Conservation (phyloP, 306 rosid species). For the Cucurbita argyrosperma region DNA sequence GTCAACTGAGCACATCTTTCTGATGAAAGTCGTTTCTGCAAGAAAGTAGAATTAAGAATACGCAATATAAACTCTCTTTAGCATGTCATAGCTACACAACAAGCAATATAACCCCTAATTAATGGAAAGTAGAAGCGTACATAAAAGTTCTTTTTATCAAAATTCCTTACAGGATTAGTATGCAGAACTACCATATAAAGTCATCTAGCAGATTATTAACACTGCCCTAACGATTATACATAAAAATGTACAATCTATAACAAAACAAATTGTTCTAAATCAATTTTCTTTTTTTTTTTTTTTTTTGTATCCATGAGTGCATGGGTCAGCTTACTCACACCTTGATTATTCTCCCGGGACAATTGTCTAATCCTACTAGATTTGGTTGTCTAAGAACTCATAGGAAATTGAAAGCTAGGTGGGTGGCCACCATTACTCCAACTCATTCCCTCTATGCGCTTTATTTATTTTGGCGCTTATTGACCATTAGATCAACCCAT, state of each 20-base stretch:
- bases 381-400: background rate
- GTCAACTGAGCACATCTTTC: constrained; percentile 84
- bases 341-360: background rate
- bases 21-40: constrained; percentile 67
- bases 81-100: background rate
- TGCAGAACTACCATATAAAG: background rate
- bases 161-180: background rate
- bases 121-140: background rate
- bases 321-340: background rate
- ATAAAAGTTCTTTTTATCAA: too few relatives aligned
- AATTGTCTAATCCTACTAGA: background rate
- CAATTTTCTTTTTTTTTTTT: background rate
- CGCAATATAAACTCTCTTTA: background rate
- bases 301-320: background rate
- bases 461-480: too few relatives aligned
- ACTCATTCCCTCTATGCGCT: background rate
- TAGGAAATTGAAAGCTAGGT: background rate
- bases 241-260: background rate
- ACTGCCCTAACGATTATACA: background rate
- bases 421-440: background rate
- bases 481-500: background rate
- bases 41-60: constrained; percentile 8
- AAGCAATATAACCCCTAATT: background rate
- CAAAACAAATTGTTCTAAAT: background rate
- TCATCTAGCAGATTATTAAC: background rate